phyloP scores from a whole-genome alignment of 169 alveolate species.

The Plasmodium yoelii region DNA sequence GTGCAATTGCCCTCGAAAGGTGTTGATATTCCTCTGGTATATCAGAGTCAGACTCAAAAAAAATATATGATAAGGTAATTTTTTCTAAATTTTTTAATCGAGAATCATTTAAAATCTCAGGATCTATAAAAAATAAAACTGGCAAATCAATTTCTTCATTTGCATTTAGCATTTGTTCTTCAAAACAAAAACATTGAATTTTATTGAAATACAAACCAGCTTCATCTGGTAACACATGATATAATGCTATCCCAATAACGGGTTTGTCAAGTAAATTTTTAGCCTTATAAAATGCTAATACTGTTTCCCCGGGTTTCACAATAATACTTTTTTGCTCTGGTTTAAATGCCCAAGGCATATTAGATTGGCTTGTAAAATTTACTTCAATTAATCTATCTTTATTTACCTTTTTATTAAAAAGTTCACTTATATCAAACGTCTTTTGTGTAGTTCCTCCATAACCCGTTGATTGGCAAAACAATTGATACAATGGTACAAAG shows the following conservation, averaged over 20 bases:
- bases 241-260: constrained; percentile 92
- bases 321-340: constrained; percentile 89
- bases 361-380: constrained; percentile 84
- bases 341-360: constrained; percentile 89
- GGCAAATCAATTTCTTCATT: constrained; percentile 96
- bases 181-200: constrained; percentile 96
- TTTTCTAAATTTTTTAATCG: constrained; percentile 85
- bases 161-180: constrained; percentile 95
- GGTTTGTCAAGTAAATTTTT: constrained; percentile 86
- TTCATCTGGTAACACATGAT: constrained; percentile 94
- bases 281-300: constrained; percentile 92
- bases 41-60: constrained; percentile 93
- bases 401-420: constrained; percentile 51
- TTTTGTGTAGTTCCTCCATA: constrained; percentile 80
- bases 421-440: constrained; percentile 7
- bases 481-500: constrained; percentile 85
- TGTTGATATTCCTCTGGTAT: constrained; percentile 89
- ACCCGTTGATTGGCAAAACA: constrained; percentile 86
- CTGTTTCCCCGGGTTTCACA: constrained; percentile 92
- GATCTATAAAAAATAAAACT: constrained; percentile 94
- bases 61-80: constrained; percentile 93
- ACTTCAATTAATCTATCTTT: constrained; percentile 81
- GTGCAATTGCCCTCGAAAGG: constrained; percentile 78
- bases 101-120: constrained; percentile 91
- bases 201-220: constrained; percentile 95